Evolutionary conservation across 2,329 filamentous ascomycete genomes (phyloP), one percentile per base, ranked within the genome.

Genomic region (Paecilomyces variotii): DNA sequence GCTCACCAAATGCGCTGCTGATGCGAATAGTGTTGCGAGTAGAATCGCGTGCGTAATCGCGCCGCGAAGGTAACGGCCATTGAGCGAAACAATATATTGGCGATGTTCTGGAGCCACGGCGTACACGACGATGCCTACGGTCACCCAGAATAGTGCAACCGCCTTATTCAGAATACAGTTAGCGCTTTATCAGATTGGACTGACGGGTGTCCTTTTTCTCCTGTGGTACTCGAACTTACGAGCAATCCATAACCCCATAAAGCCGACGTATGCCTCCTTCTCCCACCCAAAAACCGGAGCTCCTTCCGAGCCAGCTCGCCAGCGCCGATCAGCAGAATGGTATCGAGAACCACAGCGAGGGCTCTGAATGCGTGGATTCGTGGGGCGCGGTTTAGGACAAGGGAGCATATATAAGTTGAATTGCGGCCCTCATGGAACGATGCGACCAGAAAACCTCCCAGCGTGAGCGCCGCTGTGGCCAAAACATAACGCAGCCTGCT

Each of bases 401-500:
- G 67, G 1, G 79, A 75, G 63, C 81, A 83, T 25, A 83, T 79
- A 59, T 79, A 79, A 2, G 79, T 80, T 14, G 79, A 80, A 49
- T 68, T 64, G 14, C 71, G 74, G 52, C 70, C 73, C 45, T 65
- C 60, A 6, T 71, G 67, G 14, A 77, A 68, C 1, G 68, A 67
- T 12, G 72, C 63, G 4, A 71, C 69, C 32, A 76, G 57, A 49
- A 75, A 65, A 4, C 76, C 74, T 6, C 76, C 74, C 6, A 75
- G 51, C 30, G 72, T 68, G 3, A 80, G 61, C 6, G 78, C 60
- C 4, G 68, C 60, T 0, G 76, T 70, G 0, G 76, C 67, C 24
- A 76, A 64, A 1, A 80, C 49, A 59, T 74, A 76, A 57, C 74
- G 67, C 34, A 71, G 70, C 9, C 68, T 71, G 28, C 69, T 71